These are phyloP conservation scores for Ceriops tagal DNA, from an alignment of 345 rosid genomes.

Conservation along the genomic window DNA sequence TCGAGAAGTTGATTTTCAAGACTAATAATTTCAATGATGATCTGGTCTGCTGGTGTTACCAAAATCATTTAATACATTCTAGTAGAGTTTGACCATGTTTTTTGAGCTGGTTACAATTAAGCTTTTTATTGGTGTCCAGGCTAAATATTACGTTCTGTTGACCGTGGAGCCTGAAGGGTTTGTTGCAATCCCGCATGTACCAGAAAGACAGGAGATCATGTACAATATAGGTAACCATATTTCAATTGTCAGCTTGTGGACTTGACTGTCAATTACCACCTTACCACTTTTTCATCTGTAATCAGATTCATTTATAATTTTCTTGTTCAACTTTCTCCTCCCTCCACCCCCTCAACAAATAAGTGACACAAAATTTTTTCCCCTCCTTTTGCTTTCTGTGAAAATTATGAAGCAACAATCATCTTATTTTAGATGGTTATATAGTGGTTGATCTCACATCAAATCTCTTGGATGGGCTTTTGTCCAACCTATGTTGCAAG, in stretches of 20 bases:
- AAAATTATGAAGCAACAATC: background rate
- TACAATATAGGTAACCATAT: slow-evolving; percentile 66
- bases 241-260: background rate
- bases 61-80: background rate
- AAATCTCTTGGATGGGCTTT: background rate
- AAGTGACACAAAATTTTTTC: too few relatives aligned
- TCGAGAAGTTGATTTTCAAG: slow-evolving; percentile 62
- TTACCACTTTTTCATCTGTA: background rate
- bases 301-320: background rate
- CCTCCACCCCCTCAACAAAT: background rate
- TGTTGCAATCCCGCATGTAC: slow-evolving; percentile 56
- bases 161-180: slow-evolving; percentile 80
- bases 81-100: background rate
- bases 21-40: slow-evolving; percentile 32
- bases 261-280: background rate
- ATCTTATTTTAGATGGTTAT: background rate
- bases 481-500: background rate
- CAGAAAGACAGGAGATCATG: slow-evolving; percentile 50
- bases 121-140: slow-evolving; percentile 33
- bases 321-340: background rate
- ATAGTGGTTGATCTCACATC: background rate
- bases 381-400: background rate
- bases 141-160: slow-evolving; percentile 48
- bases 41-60: slow-evolving; percentile 39
- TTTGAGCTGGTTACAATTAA: background rate